These are phyloP conservation scores for Monilinia fructigena DNA, from an alignment of 2,329 filamentous ascomycete species.

Conservation along the genomic window DNA sequence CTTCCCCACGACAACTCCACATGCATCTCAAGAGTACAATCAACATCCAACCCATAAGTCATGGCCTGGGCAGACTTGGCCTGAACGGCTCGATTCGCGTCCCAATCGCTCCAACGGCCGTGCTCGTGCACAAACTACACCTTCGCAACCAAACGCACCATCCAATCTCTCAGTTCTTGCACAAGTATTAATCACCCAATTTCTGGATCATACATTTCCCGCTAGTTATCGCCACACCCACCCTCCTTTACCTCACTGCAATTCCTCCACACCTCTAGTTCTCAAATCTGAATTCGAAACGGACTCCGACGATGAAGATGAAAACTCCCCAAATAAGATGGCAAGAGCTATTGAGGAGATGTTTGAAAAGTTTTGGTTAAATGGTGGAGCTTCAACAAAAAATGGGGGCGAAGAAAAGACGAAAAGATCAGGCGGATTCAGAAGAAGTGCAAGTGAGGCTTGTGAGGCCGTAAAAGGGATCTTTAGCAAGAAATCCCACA, in stretches of 20 bases:
- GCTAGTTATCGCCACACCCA: conserved; percentile 7
- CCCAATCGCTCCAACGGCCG: conserved; percentile 7
- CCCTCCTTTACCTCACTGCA: neutral
- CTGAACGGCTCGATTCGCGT: conserved; percentile 21
- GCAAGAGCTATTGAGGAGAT: conserved; percentile 23
- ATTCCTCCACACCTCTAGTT: conserved; percentile 13
- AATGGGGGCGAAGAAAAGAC: conserved; percentile 7
- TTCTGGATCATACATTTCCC: conserved; percentile 8
- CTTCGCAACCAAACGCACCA: conserved; percentile 8
- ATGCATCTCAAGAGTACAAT: neutral
- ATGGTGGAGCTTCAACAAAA: neutral
- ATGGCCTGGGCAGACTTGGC: conserved; percentile 17
- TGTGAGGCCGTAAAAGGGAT: conserved; percentile 18
- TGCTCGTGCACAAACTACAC: conserved; percentile 16
- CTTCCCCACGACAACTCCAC: conserved; percentile 7
- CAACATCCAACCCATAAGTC: conserved; percentile 22
- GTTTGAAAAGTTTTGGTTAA: conserved; percentile 20
- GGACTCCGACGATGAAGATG: conserved; percentile 21
- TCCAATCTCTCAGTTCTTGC: conserved; percentile 5
- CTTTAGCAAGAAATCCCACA: conserved; percentile 17
- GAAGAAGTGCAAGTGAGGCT: conserved; percentile 21
- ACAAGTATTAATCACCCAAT: conserved; percentile 1
- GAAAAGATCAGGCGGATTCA: conserved; percentile 15
- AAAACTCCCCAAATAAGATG: conserved; percentile 18
- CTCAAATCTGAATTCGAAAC: conserved; percentile 20